phyloP scores from a whole-genome alignment of 1,284 basidiomycete genomes.

The Ceratobasidium theobromae region DNA sequence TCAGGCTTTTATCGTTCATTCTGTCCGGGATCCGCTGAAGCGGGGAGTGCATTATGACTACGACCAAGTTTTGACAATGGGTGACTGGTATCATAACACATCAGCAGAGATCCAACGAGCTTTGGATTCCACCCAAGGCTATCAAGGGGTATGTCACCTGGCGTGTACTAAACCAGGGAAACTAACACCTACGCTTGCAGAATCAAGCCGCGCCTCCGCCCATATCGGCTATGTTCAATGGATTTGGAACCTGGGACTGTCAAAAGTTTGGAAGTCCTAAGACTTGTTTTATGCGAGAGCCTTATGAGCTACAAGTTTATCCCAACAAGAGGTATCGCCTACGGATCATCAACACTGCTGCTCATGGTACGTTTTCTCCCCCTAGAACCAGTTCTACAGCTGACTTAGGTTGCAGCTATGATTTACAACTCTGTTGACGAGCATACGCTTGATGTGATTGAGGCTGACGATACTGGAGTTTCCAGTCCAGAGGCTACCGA shows the following conservation, averaged over 20 bases:
- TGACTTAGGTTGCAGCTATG: constrained; percentile 42
- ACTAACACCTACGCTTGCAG: neutral
- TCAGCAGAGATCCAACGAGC: constrained; percentile 41
- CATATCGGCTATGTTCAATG: neutral
- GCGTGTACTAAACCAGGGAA: neutral
- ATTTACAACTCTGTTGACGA: constrained; percentile 50
- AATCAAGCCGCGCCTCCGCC: constrained; percentile 20
- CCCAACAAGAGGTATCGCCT: constrained; percentile 48
- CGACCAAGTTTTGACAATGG: constrained; percentile 45
- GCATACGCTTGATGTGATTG: constrained; percentile 51
- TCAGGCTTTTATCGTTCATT: constrained; percentile 46
- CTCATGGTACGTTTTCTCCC: constrained; percentile 31
- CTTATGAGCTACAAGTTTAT: constrained; percentile 41
- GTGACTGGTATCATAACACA: constrained; percentile 46
- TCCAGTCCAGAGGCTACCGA: neutral
- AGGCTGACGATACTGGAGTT: constrained; percentile 50
- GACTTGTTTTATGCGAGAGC: constrained; percentile 41
- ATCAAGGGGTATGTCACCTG: constrained; percentile 40
- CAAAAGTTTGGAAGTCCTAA: constrained; percentile 36
- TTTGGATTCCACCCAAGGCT: constrained; percentile 43
- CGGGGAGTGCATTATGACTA: constrained; percentile 43
- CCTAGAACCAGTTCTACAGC: neutral
- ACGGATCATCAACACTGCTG: constrained; percentile 55
- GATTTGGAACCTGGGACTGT: constrained; percentile 13
- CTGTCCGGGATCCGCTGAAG: constrained; percentile 39